Evolutionary conservation across 2,329 filamentous ascomycete species (phyloP), one percentile per base, ranked within the genome.

Genomic region (Venturia nashicola): DNA sequence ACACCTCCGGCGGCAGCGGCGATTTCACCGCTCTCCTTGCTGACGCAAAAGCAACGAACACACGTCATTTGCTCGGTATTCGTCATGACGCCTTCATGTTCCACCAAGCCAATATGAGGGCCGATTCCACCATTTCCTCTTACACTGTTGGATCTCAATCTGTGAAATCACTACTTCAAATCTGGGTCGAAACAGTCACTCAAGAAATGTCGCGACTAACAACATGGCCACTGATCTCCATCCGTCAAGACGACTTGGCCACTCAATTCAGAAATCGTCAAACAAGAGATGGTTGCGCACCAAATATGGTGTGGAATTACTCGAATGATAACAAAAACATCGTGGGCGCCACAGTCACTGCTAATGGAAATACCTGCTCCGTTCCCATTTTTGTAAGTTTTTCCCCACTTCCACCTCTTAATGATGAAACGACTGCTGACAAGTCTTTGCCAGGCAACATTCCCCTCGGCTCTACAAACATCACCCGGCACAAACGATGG

Each of bases 221-320:
- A 8, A 43, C 40, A 5, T 63, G 61, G 61, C 61, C 61, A 8
- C 32, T 63, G 5, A 42, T 63, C 20, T 34, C 61, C 18, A 3
- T 63, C 34, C 62, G 59, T n/a, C 61, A 63, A 34, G 61, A 63
- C 18, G 61, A 63, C 36, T 9, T 60, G 23, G 61, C 61, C 1
- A 59, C 54, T 3, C 32, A 42, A 23, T 57, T 63, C 46, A 16
- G 11, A 20, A 42, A 63, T 6, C 48, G 61, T 20, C 55, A 59
- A 34, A 59, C 61, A 7, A 6, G 61, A n/a, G 61, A 63, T 70
- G 72, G 72, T 60, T 82, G 83, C 75, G 69, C 76, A 48, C 80
- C 82, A 61, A 76, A 76, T 61, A 68, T 84, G 62, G 74, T 70
- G 23, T 83, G 80, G 71, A 74, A 73, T 60, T 76, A 77, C 62